phyloP scores from a whole-genome alignment of 345 rosid species.

The Geranium brycei region DNA sequence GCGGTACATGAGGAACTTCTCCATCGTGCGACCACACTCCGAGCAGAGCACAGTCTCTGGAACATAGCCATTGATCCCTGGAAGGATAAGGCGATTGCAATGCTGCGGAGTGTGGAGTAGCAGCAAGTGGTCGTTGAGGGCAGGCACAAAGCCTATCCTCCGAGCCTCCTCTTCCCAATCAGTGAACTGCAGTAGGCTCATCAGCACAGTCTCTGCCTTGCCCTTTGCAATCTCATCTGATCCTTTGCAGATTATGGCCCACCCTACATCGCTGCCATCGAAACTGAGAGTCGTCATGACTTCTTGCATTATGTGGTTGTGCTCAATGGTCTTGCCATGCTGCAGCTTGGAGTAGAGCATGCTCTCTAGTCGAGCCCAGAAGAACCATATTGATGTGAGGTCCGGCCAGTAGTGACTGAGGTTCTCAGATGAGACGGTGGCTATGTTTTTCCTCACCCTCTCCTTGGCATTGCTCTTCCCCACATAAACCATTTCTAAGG shows the following conservation, averaged over 20 bases:
- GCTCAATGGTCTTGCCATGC: conserved; percentile 5
- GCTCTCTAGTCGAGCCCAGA: conserved; percentile 32
- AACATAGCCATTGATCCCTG: conserved; percentile 16
- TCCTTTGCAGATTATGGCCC: conserved; percentile 21
- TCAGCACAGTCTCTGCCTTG: conserved; percentile 4
- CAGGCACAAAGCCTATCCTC: conserved; percentile 3
- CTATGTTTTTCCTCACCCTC: conserved; percentile 1
- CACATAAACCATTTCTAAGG: conserved; percentile 19
- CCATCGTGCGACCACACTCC: conserved; percentile 25
- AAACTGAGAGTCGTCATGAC: conserved; percentile 23
- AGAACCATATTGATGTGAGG: conserved; percentile 13
- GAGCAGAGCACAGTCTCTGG: conserved; percentile 20
- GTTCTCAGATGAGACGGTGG: background rate
- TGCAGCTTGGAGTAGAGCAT: conserved; percentile 24
- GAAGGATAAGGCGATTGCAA: conserved; percentile 25
- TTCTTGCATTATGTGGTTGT: conserved; percentile 21
- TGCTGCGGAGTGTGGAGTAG: conserved; percentile 10
- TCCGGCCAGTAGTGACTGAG: conserved; percentile 14
- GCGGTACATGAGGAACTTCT: conserved; percentile 31
- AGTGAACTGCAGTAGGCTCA: background rate
- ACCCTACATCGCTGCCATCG: conserved; percentile 21
- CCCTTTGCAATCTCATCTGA: conserved; percentile 10
- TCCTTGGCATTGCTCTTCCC: conserved; percentile 22
- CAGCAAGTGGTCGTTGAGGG: conserved; percentile 4
- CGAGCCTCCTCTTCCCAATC: background rate